phyloP scores from a whole-genome alignment of 257 asterid species.

The Nicotiana otophora region DNA sequence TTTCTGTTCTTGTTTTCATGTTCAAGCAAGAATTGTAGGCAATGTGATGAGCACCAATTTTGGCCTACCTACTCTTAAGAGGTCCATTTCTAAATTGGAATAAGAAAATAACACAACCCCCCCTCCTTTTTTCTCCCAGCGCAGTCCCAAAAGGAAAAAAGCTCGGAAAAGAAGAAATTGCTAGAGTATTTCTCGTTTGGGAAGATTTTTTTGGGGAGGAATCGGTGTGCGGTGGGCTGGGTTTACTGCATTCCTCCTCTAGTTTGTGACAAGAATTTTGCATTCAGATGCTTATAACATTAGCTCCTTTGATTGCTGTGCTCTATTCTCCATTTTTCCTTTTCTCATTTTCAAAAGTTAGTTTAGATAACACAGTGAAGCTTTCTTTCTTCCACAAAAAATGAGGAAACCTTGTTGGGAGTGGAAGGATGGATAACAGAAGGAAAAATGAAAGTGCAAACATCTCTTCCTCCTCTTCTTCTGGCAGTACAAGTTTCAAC shows the following conservation, averaged over 20 bases:
- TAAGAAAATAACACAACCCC: not conserved
- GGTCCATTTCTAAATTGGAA: not conserved
- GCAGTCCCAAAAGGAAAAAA: not conserved
- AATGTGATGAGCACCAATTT: not conserved
- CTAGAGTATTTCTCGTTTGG: not conserved
- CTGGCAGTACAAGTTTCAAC: not conserved
- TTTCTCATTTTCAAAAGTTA: not conserved
- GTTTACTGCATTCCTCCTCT: not conserved
- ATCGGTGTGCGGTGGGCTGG: not conserved
- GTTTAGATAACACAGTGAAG: not conserved
- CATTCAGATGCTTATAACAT: not conserved
- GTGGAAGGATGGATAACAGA: not conserved
- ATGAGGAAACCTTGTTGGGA: not conserved
- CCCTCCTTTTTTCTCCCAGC: not conserved
- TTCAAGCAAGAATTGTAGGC: not conserved
- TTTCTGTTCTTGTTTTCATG: not conserved
- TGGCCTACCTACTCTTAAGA: not conserved
- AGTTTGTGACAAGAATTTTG: not conserved
- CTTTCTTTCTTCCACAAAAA: not conserved
- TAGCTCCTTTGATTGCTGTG: not conserved
- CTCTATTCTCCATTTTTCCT: not conserved
- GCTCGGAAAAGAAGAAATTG: not conserved
- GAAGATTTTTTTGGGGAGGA: not conserved
- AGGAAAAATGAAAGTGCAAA: not conserved
- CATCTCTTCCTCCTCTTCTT: not conserved